These are phyloP conservation scores for Gamarada debralockiae DNA, from an alignment of 495 filamentous ascomycete genomes.

Conservation along the genomic window DNA sequence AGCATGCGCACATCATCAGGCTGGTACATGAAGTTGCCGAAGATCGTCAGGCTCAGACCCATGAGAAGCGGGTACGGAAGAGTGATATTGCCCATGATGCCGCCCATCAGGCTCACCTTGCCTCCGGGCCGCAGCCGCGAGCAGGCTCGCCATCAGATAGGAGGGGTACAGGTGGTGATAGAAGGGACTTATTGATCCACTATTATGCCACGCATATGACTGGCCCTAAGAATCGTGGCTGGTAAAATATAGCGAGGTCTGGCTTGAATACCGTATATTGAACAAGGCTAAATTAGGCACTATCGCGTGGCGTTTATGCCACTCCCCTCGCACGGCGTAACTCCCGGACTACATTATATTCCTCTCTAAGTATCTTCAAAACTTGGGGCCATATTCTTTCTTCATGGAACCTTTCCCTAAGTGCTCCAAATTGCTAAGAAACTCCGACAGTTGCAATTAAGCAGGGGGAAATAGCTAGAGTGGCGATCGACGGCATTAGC, in stretches of 20 bases:
- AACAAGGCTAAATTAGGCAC: background rate
- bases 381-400: slow-evolving; percentile 3
- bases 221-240: too few species aligned
- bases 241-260: background rate
- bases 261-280: background rate
- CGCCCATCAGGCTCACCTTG: background rate
- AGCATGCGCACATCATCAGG: background rate
- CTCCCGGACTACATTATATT: slow-evolving; percentile 11
- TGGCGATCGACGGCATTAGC: slow-evolving; percentile 1
- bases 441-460: slow-evolving; percentile 4
- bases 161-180: background rate
- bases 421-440: slow-evolving; percentile 3
- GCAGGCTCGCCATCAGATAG: background rate
- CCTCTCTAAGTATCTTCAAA: slow-evolving; percentile 17
- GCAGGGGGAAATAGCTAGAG: slow-evolving; percentile 1
- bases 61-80: background rate
- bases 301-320: background rate
- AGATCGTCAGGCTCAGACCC: background rate
- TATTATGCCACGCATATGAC: background rate
- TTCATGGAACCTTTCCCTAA: too few species aligned
- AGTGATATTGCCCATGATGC: background rate
- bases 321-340: slow-evolving; percentile 14
- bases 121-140: background rate
- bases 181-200: background rate
- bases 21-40: background rate